Conservation (phyloP, 208 protist species). For the Perkinsela sp. region DNA sequence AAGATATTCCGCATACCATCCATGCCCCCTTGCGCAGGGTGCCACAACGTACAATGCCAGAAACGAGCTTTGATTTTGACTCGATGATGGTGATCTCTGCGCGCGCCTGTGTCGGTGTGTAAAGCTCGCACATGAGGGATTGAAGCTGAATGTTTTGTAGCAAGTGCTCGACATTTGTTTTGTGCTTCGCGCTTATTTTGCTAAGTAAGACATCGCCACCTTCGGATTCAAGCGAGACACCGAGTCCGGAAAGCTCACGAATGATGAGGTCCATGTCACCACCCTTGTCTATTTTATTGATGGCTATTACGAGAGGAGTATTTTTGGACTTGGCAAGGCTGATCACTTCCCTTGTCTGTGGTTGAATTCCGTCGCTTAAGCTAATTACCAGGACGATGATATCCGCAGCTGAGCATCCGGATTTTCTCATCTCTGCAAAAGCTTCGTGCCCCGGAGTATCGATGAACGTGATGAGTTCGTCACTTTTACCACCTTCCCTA, state of each 20-base stretch:
- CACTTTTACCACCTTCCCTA: slow-evolving; percentile 9
- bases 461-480: slow-evolving; percentile 72
- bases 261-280: slow-evolving; percentile 39
- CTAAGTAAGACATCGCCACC: slow-evolving; percentile 74
- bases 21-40: slow-evolving; percentile 23
- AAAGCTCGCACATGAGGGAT: slow-evolving; percentile 61
- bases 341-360: slow-evolving; percentile 73
- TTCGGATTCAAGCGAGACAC: slow-evolving; percentile 59
- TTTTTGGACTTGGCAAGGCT: slow-evolving; percentile 20
- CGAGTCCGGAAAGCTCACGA: slow-evolving; percentile 28
- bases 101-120: slow-evolving; percentile 21
- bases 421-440: slow-evolving; percentile 73
- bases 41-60: slow-evolving; percentile 46
- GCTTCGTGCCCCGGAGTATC: slow-evolving; percentile 90
- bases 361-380: slow-evolving; percentile 74
- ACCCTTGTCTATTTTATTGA: slow-evolving; percentile 86
- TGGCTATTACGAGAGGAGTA: slow-evolving; percentile 70
- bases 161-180: slow-evolving; percentile 41
- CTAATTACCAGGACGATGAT: slow-evolving; percentile 83
- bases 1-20: slow-evolving; percentile 32
- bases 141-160: slow-evolving; percentile 59
- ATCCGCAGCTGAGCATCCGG: slow-evolving; percentile 76
- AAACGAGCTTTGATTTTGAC: slow-evolving; percentile 9
- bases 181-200: slow-evolving; percentile 59
- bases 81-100: slow-evolving; percentile 73